Percentiles rank a stretch among this genome's conserved stretches.
These are phyloP conservation scores for Exophiala oligosperma DNA, from an alignment of 2,329 filamentous ascomycete species.

Conservation along the genomic window DNA sequence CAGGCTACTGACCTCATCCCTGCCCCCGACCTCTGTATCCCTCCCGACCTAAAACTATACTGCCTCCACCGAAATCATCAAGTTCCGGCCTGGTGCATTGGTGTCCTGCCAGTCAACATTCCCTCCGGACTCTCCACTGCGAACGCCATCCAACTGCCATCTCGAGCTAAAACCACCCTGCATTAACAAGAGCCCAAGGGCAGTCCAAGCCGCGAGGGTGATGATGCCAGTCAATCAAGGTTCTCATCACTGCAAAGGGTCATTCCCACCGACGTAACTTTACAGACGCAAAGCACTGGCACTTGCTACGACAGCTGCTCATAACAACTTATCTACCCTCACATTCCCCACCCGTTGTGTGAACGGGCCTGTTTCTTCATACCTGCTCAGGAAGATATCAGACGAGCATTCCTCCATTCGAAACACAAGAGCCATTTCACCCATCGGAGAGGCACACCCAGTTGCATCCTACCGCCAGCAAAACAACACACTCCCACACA, in stretches of 20 bases:
- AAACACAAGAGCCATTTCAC: slow-evolving; percentile 6
- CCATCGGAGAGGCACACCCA: not conserved
- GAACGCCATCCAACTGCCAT: slow-evolving; percentile 13
- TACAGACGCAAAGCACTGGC: slow-evolving; percentile 1
- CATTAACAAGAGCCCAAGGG: slow-evolving; percentile 11
- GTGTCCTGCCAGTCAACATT: slow-evolving; percentile 7
- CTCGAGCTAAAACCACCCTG: slow-evolving; percentile 17
- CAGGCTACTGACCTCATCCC: not conserved
- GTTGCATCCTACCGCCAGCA: not conserved
- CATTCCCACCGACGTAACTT: slow-evolving; percentile 24
- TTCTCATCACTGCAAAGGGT: slow-evolving; percentile 10
- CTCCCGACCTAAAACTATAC: not conserved
- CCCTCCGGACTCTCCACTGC: slow-evolving; percentile 12
- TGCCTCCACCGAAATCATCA: slow-evolving; percentile 20
- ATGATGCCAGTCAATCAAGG: slow-evolving; percentile 19
- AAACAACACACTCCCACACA: not conserved
- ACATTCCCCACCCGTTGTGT: slow-evolving; percentile 20
- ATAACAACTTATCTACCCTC: slow-evolving; percentile 25
- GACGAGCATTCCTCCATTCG: slow-evolving; percentile 12
- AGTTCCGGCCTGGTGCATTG: slow-evolving; percentile 17
- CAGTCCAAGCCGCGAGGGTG: slow-evolving; percentile 9
- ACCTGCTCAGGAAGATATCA: slow-evolving; percentile 2
- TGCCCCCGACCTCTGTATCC: not conserved
- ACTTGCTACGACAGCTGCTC: slow-evolving; percentile 5
- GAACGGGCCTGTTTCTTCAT: slow-evolving; percentile 13